Conservation (phyloP, 768 basidiomycete species). For the Galerina sulciceps region DNA sequence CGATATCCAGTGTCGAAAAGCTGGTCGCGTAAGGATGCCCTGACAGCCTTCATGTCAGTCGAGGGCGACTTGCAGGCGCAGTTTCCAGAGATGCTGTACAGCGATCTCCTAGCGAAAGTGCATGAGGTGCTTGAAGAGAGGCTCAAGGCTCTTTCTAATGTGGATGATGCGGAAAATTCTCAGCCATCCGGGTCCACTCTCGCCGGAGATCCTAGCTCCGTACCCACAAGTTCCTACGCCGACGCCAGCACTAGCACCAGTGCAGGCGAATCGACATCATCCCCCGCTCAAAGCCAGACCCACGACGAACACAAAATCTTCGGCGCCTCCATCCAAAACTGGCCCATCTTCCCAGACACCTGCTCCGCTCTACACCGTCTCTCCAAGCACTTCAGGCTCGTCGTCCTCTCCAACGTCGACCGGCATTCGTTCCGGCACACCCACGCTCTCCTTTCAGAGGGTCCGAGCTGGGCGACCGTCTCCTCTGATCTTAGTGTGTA, state of each 20-base stretch:
- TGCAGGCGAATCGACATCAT: constrained; percentile 15
- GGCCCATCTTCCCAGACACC: constrained; percentile 74
- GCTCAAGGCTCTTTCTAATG: constrained; percentile 34
- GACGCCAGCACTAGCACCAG: constrained; percentile 5
- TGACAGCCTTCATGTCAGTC: constrained; percentile 53
- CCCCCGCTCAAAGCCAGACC: neutral
- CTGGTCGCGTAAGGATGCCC: constrained; percentile 56
- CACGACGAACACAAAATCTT: constrained; percentile 48
- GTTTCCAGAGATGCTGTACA: constrained; percentile 62
- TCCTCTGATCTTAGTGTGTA: constrained; percentile 27
- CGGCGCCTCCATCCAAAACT: constrained; percentile 61
- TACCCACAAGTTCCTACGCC: neutral
- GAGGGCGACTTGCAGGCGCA: constrained; percentile 63
- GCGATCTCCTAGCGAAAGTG: constrained; percentile 59
- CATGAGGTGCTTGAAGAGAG: constrained; percentile 41
- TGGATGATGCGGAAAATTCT: constrained; percentile 2
- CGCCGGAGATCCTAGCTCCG: constrained; percentile 3
- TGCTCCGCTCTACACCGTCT: constrained; percentile 60
- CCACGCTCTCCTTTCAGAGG: constrained; percentile 56
- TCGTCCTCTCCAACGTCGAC: constrained; percentile 81
- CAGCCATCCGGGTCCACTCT: constrained; percentile 18
- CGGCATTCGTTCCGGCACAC: constrained; percentile 63
- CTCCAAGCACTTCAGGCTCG: constrained; percentile 66
- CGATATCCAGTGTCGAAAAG: constrained; percentile 39
- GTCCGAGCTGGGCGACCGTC: constrained; percentile 24